Evolutionary conservation across 495 filamentous ascomycete species (phyloP).

Genomic region (Daldinia caldariorum): DNA sequence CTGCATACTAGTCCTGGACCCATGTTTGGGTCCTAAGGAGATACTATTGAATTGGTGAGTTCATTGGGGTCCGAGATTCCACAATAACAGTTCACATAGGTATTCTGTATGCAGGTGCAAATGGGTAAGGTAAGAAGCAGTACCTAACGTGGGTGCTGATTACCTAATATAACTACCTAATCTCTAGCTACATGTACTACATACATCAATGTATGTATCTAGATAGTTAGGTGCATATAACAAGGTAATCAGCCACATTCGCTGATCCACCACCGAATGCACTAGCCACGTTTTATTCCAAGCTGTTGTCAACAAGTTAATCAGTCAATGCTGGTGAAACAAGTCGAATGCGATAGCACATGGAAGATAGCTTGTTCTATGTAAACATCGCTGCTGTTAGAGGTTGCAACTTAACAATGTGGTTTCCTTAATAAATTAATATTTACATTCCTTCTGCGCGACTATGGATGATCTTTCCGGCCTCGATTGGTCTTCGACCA

Average conservation of each 20-base stretch:
- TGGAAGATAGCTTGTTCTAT: conserved; percentile 23
- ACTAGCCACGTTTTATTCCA: conserved; percentile 26
- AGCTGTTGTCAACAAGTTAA: no score
- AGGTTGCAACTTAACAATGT: conserved; percentile 30
- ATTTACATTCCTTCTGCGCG: conserved; percentile 12
- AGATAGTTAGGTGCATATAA: no score
- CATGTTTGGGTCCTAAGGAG: no score
- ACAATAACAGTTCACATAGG: not conserved
- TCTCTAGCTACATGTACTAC: no score
- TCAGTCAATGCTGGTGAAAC: not conserved
- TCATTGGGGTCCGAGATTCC: not conserved
- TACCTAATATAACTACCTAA: no score
- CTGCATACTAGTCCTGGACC: no score
- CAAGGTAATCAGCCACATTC: not conserved
- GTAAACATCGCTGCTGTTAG: conserved; percentile 20
- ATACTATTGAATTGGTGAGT: not conserved
- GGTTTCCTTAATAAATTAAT: conserved; percentile 42
- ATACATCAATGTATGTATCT: no score
- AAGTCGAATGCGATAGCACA: conserved; percentile 31
- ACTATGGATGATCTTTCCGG: conserved; percentile 66
- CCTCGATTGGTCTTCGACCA: conserved; percentile 62
- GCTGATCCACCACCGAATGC: not conserved
- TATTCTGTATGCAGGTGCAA: not conserved
- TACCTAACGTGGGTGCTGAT: no score
- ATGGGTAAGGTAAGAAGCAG: conserved; percentile 2